Conservation (phyloP, 768 basidiomycete species). For the Agrocybe chaxingu region DNA sequence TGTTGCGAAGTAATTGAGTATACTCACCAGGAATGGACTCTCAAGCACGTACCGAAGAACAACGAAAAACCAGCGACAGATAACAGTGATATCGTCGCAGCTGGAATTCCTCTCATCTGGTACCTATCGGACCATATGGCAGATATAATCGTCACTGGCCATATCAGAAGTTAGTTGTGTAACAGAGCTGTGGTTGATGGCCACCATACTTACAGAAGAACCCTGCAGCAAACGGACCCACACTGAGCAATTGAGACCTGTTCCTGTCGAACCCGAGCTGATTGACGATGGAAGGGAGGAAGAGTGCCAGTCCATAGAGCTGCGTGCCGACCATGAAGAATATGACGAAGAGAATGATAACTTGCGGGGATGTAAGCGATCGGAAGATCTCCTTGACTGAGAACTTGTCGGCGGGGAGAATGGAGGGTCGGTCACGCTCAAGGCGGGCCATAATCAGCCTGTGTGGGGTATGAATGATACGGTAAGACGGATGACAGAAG, state of each 20-base stretch:
- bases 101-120: slow-evolving; percentile 23
- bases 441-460: slow-evolving; percentile 28
- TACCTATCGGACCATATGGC: slow-evolving; percentile 25
- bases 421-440: slow-evolving; percentile 28
- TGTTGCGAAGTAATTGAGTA: slow-evolving; percentile 3
- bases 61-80: slow-evolving; percentile 28
- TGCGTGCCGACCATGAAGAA: slow-evolving; percentile 34
- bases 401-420: slow-evolving; percentile 27
- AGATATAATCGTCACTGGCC: slow-evolving; percentile 21
- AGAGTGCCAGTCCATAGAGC: slow-evolving; percentile 32
- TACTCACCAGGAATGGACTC: neutral
- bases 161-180: neutral
- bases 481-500: neutral
- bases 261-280: slow-evolving; percentile 30
- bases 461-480: neutral
- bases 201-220: slow-evolving; percentile 26
- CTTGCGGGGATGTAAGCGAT: slow-evolving; percentile 30
- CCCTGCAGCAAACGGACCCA: slow-evolving; percentile 33
- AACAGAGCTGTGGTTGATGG: neutral
- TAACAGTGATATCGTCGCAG: slow-evolving; percentile 18
- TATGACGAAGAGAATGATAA: slow-evolving; percentile 28
- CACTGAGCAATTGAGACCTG: slow-evolving; percentile 32
- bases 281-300: slow-evolving; percentile 35
- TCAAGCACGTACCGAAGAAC: slow-evolving; percentile 22
- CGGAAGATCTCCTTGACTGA: slow-evolving; percentile 26